Evolutionary conservation across 202 grass and related monocot genomes (phyloP).

Genomic region (Carex sylvatica): DNA sequence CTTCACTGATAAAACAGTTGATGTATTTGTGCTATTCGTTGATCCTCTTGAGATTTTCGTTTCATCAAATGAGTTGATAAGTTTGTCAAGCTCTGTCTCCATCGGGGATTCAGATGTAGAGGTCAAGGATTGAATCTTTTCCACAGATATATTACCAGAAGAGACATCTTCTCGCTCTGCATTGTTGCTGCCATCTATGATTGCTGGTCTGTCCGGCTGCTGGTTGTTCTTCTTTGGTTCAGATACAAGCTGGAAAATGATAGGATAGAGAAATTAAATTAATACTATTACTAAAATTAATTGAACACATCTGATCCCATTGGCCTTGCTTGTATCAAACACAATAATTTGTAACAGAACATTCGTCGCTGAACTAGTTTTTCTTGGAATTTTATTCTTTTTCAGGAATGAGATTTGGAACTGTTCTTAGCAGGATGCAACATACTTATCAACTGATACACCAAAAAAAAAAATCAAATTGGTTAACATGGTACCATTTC

Average conservation of each 20-base stretch:
- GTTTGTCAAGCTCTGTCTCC: constrained; percentile 52
- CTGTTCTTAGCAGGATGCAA: neutral
- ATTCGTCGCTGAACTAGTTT: neutral
- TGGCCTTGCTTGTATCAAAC: neutral
- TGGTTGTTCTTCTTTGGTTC: constrained; percentile 28
- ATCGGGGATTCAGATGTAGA: constrained; percentile 6
- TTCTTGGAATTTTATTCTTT: neutral
- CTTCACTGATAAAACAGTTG: constrained; percentile 11
- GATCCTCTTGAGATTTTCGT: constrained; percentile 41
- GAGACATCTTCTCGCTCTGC: constrained; percentile 16
- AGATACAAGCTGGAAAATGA: constrained; percentile 37
- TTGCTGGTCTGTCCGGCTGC: constrained; percentile 14
- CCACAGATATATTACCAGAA: constrained; percentile 18
- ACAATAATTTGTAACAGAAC: neutral
- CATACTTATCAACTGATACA: neutral
- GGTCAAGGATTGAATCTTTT: constrained; percentile 25
- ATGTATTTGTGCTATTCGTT: constrained; percentile 5
- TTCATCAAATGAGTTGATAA: constrained; percentile 50
- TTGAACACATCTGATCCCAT: neutral
- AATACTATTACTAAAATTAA: neutral
- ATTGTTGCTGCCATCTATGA: constrained; percentile 1
- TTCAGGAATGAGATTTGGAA: neutral
- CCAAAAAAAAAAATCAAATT: neutral
- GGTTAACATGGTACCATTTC: constrained; percentile 45
- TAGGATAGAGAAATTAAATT: constrained; percentile 5